These are phyloP conservation scores for Mycothermus thermophilus DNA, from an alignment of 495 filamentous ascomycete genomes.

Conservation along the genomic window DNA sequence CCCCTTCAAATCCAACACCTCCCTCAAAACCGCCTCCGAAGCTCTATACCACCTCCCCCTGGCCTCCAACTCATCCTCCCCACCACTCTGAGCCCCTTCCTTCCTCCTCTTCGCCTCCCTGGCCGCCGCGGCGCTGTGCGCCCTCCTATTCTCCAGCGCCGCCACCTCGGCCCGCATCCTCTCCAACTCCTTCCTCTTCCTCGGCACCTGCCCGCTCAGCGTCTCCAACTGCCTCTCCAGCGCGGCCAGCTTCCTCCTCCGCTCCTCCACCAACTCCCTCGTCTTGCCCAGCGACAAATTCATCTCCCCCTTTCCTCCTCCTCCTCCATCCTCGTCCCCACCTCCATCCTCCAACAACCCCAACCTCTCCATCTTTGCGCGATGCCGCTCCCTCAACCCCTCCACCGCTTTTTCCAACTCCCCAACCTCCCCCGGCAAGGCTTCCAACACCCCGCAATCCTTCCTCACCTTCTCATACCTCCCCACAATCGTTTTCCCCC, in stretches of 20 bases:
- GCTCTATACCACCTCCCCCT: slow-evolving; percentile 70
- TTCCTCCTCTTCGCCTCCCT: slow-evolving; percentile 68
- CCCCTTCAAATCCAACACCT: slow-evolving; percentile 39
- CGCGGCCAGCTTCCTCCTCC: slow-evolving; percentile 46
- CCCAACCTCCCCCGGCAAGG: slow-evolving; percentile 50
- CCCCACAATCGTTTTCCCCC: slow-evolving; percentile 43
- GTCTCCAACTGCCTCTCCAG: slow-evolving; percentile 55
- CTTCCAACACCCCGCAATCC: slow-evolving; percentile 42
- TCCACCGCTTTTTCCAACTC: slow-evolving; percentile 46
- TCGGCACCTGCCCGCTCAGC: slow-evolving; percentile 49
- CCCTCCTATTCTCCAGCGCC: slow-evolving; percentile 56
- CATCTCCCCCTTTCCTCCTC: slow-evolving; percentile 20
- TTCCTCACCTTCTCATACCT: slow-evolving; percentile 49
- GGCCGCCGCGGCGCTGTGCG: slow-evolving; percentile 52
- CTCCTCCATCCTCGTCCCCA: slow-evolving; percentile 12
- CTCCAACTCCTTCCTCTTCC: slow-evolving; percentile 59
- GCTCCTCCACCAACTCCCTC: slow-evolving; percentile 39
- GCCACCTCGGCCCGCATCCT: slow-evolving; percentile 55
- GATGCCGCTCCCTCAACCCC: slow-evolving; percentile 31
- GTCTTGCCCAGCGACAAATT: slow-evolving; percentile 49
- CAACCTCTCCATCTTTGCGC: too few species aligned
- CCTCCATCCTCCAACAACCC: too few species aligned
- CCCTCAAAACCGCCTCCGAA: slow-evolving; percentile 52
- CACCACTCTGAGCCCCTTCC: slow-evolving; percentile 44
- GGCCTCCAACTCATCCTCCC: slow-evolving; percentile 70